phyloP scores from a whole-genome alignment of 73 alveolate species.

The Paramecium sexaurelia region DNA sequence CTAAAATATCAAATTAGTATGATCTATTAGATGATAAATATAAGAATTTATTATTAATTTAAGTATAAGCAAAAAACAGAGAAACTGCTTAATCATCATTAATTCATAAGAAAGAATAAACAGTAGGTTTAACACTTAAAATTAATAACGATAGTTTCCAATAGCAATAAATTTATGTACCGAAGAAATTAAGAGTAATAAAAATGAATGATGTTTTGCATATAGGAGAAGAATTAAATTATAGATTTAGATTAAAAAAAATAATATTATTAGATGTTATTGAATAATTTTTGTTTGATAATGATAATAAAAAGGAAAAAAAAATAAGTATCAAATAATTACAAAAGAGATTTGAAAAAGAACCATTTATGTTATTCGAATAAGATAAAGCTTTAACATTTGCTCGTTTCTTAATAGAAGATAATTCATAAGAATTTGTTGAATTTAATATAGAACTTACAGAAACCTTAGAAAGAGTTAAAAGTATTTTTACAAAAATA shows the following conservation, averaged over 20 bases:
- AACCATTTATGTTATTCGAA: constrained; percentile 44
- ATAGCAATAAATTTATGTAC: constrained; percentile 10
- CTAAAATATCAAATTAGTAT: constrained; percentile 19
- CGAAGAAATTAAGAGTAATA: constrained; percentile 29
- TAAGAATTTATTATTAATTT: constrained; percentile 29
- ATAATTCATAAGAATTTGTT: constrained; percentile 31
- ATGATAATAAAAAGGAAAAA: constrained; percentile 28
- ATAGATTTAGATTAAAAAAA: constrained; percentile 42
- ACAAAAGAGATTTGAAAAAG: constrained; percentile 14
- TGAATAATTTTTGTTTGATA: constrained; percentile 31
- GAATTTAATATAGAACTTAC: constrained; percentile 31
- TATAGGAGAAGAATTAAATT: constrained; percentile 38
- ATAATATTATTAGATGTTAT: constrained; percentile 45
- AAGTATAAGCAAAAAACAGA: constrained; percentile 1
- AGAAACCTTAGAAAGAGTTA: constrained; percentile 44
- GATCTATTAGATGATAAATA: constrained; percentile 43
- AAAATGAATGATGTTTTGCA: constrained; percentile 17
- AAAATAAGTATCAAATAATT: neutral
- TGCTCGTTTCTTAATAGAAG: constrained; percentile 39
- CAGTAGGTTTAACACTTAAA: neutral
- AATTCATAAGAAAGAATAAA: neutral
- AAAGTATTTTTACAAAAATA: constrained; percentile 22
- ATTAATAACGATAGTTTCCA: neutral
- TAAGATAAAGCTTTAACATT: constrained; percentile 47
- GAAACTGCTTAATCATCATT: constrained; percentile 5